Percentiles rank a stretch among this genome's conserved stretches.
These are phyloP conservation scores for Podila clonocystis DNA, from an alignment of 192 early-diverging fungal genomes.

Conservation along the genomic window DNA sequence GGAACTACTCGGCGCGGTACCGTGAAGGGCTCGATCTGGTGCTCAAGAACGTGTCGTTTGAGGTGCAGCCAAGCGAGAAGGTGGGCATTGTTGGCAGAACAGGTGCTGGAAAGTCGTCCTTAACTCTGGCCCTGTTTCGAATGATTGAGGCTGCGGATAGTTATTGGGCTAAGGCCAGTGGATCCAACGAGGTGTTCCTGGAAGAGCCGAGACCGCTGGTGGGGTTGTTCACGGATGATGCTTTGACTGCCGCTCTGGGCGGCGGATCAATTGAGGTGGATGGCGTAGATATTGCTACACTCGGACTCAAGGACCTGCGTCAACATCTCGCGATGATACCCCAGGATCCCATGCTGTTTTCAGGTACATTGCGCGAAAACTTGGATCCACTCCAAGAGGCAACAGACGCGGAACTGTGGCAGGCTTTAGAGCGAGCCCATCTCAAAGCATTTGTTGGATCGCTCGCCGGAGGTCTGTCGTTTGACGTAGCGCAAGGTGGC, in stretches of 20 bases:
- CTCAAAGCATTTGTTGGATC: constrained; percentile 69
- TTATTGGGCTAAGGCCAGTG: constrained; percentile 28
- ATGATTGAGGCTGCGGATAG: constrained; percentile 57
- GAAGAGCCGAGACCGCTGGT: not conserved
- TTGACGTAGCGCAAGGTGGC: constrained; percentile 76
- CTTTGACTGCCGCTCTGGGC: not conserved
- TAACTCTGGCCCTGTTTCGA: constrained; percentile 63
- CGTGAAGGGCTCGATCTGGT: constrained; percentile 82
- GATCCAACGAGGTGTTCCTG: not conserved
- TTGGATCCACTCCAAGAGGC: constrained; percentile 61
- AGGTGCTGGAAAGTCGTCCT: constrained; percentile 58
- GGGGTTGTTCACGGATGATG: not conserved
- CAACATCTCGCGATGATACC: constrained; percentile 77
- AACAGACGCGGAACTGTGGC: constrained; percentile 71
- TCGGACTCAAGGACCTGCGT: constrained; percentile 76
- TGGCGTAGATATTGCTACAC: constrained; percentile 73
- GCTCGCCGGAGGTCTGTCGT: constrained; percentile 72
- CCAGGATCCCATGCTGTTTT: constrained; percentile 75
- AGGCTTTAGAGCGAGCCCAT: constrained; percentile 70
- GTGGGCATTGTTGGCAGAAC: constrained; percentile 80
- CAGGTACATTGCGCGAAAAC: constrained; percentile 68
- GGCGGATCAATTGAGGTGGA: constrained; percentile 79
- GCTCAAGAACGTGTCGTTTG: constrained; percentile 70
- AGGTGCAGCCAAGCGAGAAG: constrained; percentile 56
- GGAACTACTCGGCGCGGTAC: constrained; percentile 82